Percentiles rank a stretch among this genome's conserved stretches.
Evolutionary conservation across 768 basidiomycete species (phyloP).

Genomic region (Termitomyces sp.): DNA sequence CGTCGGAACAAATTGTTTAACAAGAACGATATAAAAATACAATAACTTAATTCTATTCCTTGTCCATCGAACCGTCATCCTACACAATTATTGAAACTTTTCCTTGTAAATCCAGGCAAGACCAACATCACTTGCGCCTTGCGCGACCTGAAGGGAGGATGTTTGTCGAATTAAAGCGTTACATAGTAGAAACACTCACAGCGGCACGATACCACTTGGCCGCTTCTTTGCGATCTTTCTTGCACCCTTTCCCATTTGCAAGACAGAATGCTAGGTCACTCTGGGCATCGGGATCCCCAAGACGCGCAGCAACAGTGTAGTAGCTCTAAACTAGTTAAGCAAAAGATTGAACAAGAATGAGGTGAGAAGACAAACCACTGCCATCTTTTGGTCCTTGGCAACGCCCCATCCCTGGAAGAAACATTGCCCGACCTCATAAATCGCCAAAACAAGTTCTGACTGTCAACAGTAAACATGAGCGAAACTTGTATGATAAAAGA

Average conservation of each 20-base stretch:
- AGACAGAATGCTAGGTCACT: slow-evolving; percentile 81
- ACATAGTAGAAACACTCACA: slow-evolving; percentile 30
- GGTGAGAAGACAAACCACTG: slow-evolving; percentile 47
- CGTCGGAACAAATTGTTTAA: too few species aligned
- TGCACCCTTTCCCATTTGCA: slow-evolving; percentile 83
- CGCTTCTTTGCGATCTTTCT: slow-evolving; percentile 81
- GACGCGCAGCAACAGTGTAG: slow-evolving; percentile 73
- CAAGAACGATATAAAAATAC: not conserved
- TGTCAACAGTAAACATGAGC: slow-evolving; percentile 18
- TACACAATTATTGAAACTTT: slow-evolving; percentile 48
- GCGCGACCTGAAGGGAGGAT: slow-evolving; percentile 30
- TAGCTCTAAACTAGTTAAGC: slow-evolving; percentile 50
- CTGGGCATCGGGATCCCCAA: slow-evolving; percentile 87
- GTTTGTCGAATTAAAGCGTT: not conserved
- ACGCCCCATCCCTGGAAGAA: slow-evolving; percentile 94
- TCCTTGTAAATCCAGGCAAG: slow-evolving; percentile 91
- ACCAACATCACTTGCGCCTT: slow-evolving; percentile 77
- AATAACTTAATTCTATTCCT: not conserved
- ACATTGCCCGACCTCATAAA: slow-evolving; percentile 90
- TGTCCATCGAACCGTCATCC: not conserved
- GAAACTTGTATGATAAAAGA: not conserved
- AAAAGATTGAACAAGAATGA: not conserved
- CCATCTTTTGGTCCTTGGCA: slow-evolving; percentile 84
- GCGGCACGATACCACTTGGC: slow-evolving; percentile 92
- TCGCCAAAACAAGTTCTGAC: slow-evolving; percentile 81